These are phyloP conservation scores for Xylariaceae sp. DNA, from an alignment of 2,329 filamentous ascomycete genomes.

Conservation along the genomic window DNA sequence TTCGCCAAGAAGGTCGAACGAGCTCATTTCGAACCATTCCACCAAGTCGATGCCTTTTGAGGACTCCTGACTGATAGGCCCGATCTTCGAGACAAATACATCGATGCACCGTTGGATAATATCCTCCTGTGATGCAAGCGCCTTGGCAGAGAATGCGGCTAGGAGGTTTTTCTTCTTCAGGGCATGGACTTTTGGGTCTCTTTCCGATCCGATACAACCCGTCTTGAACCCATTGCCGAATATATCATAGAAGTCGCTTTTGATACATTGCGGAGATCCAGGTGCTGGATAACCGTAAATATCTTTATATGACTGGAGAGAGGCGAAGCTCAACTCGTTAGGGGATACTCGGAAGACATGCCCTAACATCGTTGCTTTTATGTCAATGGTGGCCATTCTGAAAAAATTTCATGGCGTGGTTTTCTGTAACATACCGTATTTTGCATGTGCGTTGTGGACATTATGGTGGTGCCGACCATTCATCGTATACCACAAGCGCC, in stretches of 20 bases:
- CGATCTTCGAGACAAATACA: slow-evolving; percentile 11
- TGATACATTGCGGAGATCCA: slow-evolving; percentile 9
- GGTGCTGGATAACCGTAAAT: slow-evolving; percentile 17
- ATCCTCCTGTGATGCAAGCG: slow-evolving; percentile 10
- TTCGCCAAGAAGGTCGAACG: slow-evolving; percentile 18
- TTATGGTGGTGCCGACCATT: slow-evolving; percentile 11
- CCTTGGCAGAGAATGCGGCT: slow-evolving; percentile 13
- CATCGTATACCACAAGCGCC: slow-evolving; percentile 18
- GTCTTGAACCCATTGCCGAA: slow-evolving; percentile 16
- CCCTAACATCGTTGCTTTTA: slow-evolving; percentile 3
- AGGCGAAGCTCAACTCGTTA: slow-evolving; percentile 17
- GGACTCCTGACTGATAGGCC: background rate
- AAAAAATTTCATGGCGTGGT: background rate
- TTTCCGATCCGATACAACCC: slow-evolving; percentile 16
- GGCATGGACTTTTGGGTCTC: slow-evolving; percentile 13
- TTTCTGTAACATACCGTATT: slow-evolving; percentile 12
- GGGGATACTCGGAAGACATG: slow-evolving; percentile 19
- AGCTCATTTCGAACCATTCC: slow-evolving; percentile 15
- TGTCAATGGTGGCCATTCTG: background rate
- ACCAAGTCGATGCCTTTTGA: slow-evolving; percentile 12
- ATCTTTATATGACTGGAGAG: slow-evolving; percentile 11
- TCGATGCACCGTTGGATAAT: slow-evolving; percentile 13
- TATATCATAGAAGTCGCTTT: slow-evolving; percentile 21
- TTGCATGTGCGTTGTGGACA: slow-evolving; percentile 10
- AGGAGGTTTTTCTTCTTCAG: slow-evolving; percentile 16